Evolutionary conservation across 2,329 filamentous ascomycete species (phyloP).

Genomic region (Conoideocrella luteorostrata): DNA sequence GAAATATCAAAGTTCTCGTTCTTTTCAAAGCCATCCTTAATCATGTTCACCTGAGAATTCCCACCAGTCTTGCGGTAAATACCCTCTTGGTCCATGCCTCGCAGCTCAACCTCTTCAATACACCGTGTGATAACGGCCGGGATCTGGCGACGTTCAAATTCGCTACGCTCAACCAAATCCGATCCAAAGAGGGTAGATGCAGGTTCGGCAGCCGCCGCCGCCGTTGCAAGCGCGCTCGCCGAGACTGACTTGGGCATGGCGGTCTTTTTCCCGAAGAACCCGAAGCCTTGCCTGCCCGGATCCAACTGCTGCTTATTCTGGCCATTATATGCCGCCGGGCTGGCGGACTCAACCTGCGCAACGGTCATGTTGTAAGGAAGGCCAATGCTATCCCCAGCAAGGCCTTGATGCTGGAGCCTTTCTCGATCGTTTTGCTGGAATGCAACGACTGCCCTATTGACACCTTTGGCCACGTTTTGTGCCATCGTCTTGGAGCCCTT

Average conservation of each 20-base stretch:
- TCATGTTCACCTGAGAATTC: conserved; percentile 79
- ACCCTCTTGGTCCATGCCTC: conserved; percentile 95
- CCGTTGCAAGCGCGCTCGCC: conserved; percentile 29
- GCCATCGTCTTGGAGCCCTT: conserved; percentile 90
- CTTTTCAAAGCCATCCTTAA: conserved; percentile 88
- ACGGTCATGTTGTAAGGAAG: conserved; percentile 66
- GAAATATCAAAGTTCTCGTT: conserved; percentile 85
- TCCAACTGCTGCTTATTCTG: conserved; percentile 22
- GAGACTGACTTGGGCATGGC: conserved; percentile 47
- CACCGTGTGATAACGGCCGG: conserved; percentile 87
- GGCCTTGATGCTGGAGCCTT: conserved; percentile 42
- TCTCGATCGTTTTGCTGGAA: conserved; percentile 57
- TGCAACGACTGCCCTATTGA: conserved; percentile 84
- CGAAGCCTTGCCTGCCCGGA: conserved; percentile 54
- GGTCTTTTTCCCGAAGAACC: conserved; percentile 60
- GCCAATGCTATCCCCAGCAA: conserved; percentile 58
- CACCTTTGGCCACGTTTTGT: conserved; percentile 87
- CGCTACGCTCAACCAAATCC: conserved; percentile 77
- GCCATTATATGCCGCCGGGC: conserved; percentile 24
- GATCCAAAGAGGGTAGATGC: conserved; percentile 73
- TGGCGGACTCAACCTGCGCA: conserved; percentile 44
- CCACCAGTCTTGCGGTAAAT: conserved; percentile 98
- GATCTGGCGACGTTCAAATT: conserved; percentile 83
- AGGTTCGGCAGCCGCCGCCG: conserved; percentile 42
- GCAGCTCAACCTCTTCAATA: conserved; percentile 91